Evolutionary conservation across 225 moss, liverwort and hornwort genomes (phyloP), one percentile per base, ranked within the genome.

Genomic region (Asterella californica): DNA sequence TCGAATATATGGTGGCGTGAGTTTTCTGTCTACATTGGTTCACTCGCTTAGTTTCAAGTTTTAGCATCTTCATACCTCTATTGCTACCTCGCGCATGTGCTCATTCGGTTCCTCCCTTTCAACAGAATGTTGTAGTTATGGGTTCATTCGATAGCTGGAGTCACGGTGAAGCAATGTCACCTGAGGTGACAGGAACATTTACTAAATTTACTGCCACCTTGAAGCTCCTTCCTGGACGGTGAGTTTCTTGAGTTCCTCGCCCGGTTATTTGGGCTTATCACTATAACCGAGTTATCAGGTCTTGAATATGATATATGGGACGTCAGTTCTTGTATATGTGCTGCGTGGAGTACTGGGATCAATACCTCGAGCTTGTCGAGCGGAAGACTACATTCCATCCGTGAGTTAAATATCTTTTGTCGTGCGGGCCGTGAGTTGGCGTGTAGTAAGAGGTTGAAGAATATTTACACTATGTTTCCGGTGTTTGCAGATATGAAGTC

Each of bases 401-500:
- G 11, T 2, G 0, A 52, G 52, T 52, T 52, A 1, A 52, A 14
- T 14, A 52, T 52, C 4, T 61, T n/a, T 6, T 10, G n/a, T 61
- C 25, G 7, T 61, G 61, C 22, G 24, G 18, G 61, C 10, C 61
- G 27, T 25, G 7, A 27, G 25, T 61, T 61, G 25, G n/a, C 25
- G 10, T 25, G 61, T 6, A 61, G n/a, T 61, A 61, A 18, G 27
- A 61, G 34, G 30, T 67, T 32, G 67, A 34, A 67, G 67, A 67
- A 1, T 18, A 29, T 18, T 36, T 32, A 0, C 29, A 33, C 34
- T 42, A 15, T 69, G 18, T 15, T 59, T 55, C 19, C 11, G 33
- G 36, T 29, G 24, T 15, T 32, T 19, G 73, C 80, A 92, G 94
- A 82, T 94, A 94, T 52, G 91, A 94, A 81, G 81, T 94, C 64